Base-by-base conservation (phyloP, 225 moss, liverwort and hornwort species). In the Thuidium tamariscinum region DNA sequence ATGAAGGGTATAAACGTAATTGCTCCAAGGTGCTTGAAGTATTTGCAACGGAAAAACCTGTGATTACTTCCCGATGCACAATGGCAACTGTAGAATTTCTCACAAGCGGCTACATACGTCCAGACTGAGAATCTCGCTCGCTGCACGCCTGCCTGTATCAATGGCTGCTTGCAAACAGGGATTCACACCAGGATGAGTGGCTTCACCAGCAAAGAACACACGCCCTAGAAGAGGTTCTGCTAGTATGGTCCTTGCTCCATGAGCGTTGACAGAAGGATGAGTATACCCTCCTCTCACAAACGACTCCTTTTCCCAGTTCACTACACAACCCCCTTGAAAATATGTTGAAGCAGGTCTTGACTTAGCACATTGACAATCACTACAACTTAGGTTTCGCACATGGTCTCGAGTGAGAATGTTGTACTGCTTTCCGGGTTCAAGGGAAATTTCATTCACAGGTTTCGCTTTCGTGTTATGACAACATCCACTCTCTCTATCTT, bases 111-210 rank as follows among this genome's bases (percentile, higher is more conserved):
- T 87, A 77, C 25, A n/a, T 54, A 72, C 88, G 52, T 86, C 81
- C 30, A 87, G 81, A 78, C 59, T 83, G 5, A 96, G 84, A 44
- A 97, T 85, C 88, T 96, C 91, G 87, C 81, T 82, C 55, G 96
- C 95, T 62, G 96, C 96, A 84, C 95, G 94, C 73, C 91, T 90
- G 68, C 96, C 97, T 39, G 96, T 95, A 77, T 97, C 96, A 36
- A 97, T 89, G 69, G 97, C 97, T 64, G 95, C 94, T 93, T 97
- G 97, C 88, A 97, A 85, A 79, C 96, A 96, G 16, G 97, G 95
- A 89, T 97, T 96, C 57, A 97, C 97, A 76, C 95, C 97, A 44
- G 95, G 92, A 86, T 97, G 97, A 46, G 97, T 95, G n/a, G 96
- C 97, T 92, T 97, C 97, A 25, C 97, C 97, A 48, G 96, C 96